phyloP scores from a whole-genome alignment of 371 early-diverging fungal genomes.

The Sporodiniella umbellata region DNA sequence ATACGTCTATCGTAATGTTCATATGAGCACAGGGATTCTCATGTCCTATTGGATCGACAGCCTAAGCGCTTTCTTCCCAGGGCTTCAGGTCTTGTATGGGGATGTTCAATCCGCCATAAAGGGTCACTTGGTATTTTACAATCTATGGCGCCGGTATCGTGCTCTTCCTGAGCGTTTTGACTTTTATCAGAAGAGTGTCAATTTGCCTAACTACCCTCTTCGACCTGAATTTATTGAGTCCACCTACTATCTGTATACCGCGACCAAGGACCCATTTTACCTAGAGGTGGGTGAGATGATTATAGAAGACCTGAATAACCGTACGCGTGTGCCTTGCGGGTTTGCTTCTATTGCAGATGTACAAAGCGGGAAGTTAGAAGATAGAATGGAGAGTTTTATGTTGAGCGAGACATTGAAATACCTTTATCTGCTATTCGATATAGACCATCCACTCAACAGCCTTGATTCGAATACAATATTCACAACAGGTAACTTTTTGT shows the following conservation, averaged over 20 bases:
- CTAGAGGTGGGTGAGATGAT: conserved; percentile 87
- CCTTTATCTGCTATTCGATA: conserved; percentile 68
- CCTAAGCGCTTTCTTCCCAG: conserved; percentile 90
- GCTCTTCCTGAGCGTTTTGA: conserved; percentile 90
- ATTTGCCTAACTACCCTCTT: conserved; percentile 77
- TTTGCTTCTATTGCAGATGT: conserved; percentile 79
- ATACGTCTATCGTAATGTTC: conserved; percentile 81
- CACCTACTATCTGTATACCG: conserved; percentile 87
- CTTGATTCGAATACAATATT: conserved; percentile 79
- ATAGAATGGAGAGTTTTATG: conserved; percentile 94
- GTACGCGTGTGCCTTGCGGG: conserved; percentile 78
- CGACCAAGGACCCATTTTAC: conserved; percentile 90
- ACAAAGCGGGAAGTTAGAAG: conserved; percentile 59
- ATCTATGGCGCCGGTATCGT: conserved; percentile 82
- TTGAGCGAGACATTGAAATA: conserved; percentile 96
- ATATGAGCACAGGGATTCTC: conserved; percentile 70
- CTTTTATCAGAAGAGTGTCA: conserved; percentile 55
- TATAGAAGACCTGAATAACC: conserved; percentile 71
- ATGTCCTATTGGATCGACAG: conserved; percentile 86
- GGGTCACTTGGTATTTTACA: conserved; percentile 76
- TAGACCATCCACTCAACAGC: conserved; percentile 55
- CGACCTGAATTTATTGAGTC: conserved; percentile 95
- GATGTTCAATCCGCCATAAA: conserved; percentile 82
- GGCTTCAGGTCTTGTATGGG: conserved; percentile 79
- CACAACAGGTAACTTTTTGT: conserved; percentile 81